Conservation (phyloP, 805 yeast genomes). For the Lachancea quebecensis region DNA sequence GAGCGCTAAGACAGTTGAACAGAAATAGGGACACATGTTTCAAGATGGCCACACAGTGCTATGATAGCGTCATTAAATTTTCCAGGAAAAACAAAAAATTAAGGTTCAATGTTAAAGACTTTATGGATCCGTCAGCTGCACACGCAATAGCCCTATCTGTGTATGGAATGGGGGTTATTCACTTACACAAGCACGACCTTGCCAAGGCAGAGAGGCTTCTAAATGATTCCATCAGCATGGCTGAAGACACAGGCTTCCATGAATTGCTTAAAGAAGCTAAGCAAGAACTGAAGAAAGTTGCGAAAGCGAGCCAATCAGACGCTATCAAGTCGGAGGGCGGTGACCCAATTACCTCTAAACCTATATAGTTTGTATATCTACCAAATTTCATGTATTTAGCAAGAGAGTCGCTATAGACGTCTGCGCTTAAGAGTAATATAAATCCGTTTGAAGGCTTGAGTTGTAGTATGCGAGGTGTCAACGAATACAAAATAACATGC, state of each 20-base stretch:
- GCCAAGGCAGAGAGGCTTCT: slow-evolving; percentile 54
- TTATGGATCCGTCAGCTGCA: slow-evolving; percentile 39
- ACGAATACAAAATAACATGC: too few species aligned
- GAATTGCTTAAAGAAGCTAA: slow-evolving; percentile 61
- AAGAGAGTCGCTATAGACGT: too few species aligned
- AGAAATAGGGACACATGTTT: slow-evolving; percentile 27
- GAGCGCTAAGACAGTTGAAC: slow-evolving; percentile 20
- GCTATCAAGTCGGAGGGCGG: not conserved
- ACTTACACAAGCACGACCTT: slow-evolving; percentile 51
- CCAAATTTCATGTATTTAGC: too few species aligned
- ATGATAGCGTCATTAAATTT: slow-evolving; percentile 38
- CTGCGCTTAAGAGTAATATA: too few species aligned
- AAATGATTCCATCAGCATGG: slow-evolving; percentile 63
- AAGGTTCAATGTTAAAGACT: slow-evolving; percentile 29
- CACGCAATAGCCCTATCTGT: slow-evolving; percentile 75
- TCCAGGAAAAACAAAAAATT: slow-evolving; percentile 33
- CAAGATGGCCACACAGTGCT: slow-evolving; percentile 34
- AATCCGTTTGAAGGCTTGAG: too few species aligned
- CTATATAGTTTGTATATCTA: not conserved
- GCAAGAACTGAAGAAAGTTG: slow-evolving; percentile 52
- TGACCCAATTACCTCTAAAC: not conserved
- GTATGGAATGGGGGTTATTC: slow-evolving; percentile 78
- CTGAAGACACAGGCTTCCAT: slow-evolving; percentile 56
- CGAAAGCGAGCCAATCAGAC: slow-evolving; percentile 18
- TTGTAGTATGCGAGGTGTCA: too few species aligned